phyloP scores from a whole-genome alignment of 169 alveolate genomes.

The Theileria sp. region DNA sequence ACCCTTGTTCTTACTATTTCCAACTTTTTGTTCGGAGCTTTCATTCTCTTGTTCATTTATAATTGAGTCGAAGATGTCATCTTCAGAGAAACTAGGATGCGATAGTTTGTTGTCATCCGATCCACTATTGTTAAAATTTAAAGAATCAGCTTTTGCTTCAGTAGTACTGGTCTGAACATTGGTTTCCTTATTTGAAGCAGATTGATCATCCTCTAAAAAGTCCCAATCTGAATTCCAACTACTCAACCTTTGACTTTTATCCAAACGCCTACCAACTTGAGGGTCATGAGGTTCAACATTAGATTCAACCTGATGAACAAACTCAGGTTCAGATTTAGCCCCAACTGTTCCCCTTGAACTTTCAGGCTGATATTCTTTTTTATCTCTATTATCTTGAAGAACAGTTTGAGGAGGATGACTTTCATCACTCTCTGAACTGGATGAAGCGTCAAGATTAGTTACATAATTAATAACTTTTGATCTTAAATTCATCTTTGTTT shows the following conservation, averaged over 20 bases:
- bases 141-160: neutral
- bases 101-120: neutral
- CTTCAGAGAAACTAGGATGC: neutral
- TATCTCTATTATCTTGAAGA: neutral
- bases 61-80: slow-evolving; percentile 6
- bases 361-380: no score
- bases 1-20: slow-evolving; percentile 6
- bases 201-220: slow-evolving; percentile 45
- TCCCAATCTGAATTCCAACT: slow-evolving; percentile 55
- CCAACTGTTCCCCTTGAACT: no score
- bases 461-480: slow-evolving; percentile 9
- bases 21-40: neutral
- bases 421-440: neutral
- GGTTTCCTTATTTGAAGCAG: neutral
- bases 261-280: neutral
- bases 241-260: neutral
- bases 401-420: neutral
- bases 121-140: neutral
- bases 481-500: neutral
- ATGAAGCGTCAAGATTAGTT: neutral
- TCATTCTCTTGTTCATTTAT: slow-evolving; percentile 9
- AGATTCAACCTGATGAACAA: neutral
- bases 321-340: no score
- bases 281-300: neutral
- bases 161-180: neutral